Evolutionary conservation across 2,329 filamentous ascomycete genomes (phyloP).

Genomic region (Epichloe sibirici): DNA sequence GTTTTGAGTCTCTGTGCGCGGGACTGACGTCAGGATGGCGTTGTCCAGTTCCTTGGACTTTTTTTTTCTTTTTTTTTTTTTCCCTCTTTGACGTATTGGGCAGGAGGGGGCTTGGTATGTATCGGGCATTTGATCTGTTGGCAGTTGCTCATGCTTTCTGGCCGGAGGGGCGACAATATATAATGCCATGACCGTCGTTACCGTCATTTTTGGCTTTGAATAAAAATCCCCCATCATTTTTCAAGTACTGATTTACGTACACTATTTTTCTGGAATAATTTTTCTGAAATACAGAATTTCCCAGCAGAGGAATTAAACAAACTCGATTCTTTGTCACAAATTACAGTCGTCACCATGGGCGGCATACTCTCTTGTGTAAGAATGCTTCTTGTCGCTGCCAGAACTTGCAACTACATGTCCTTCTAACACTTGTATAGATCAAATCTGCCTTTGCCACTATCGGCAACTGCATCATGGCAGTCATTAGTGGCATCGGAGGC

Average conservation of each 20-base stretch:
- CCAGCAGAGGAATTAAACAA: neutral
- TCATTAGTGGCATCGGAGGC: slow-evolving; percentile 53
- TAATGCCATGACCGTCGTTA: too few relatives aligned
- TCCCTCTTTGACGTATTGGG: neutral
- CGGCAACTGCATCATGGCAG: slow-evolving; percentile 53
- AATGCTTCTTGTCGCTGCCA: neutral
- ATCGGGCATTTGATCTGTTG: too few relatives aligned
- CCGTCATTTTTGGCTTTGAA: too few relatives aligned
- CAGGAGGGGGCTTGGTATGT: neutral
- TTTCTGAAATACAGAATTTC: too few relatives aligned
- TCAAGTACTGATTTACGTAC: too few relatives aligned
- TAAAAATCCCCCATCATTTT: too few relatives aligned
- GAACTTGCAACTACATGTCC: neutral
- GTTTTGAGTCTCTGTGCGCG: neutral
- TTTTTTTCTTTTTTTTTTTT: neutral
- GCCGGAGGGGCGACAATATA: too few relatives aligned
- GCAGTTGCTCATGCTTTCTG: too few relatives aligned
- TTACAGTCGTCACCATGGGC: slow-evolving; percentile 46
- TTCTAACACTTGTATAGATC: slow-evolving; percentile 31
- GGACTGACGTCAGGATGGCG: neutral
- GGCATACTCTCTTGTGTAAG: slow-evolving; percentile 75
- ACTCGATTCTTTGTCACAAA: neutral
- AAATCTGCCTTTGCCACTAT: slow-evolving; percentile 48
- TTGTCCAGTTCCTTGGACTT: neutral
- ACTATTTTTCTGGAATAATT: too few relatives aligned